phyloP scores from a whole-genome alignment of 768 basidiomycete species.

The Boletus eberwhitei region DNA sequence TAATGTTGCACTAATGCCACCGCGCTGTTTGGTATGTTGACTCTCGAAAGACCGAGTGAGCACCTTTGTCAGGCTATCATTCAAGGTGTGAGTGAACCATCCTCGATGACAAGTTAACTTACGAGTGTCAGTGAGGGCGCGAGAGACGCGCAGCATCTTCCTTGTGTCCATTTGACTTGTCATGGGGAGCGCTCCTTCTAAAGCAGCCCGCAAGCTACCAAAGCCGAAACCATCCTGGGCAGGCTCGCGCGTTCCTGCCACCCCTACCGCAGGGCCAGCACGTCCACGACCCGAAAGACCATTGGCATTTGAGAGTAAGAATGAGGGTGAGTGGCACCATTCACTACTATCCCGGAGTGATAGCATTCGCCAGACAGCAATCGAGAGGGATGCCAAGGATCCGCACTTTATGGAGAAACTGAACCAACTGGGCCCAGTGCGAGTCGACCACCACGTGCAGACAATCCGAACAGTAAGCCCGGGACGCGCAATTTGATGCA shows the following conservation, averaged over 20 bases:
- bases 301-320: slow-evolving; percentile 50
- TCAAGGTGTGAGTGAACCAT: too few relatives aligned
- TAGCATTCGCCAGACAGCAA: slow-evolving; percentile 39
- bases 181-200: slow-evolving; percentile 67
- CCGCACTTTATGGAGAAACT: slow-evolving; percentile 70
- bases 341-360: neutral
- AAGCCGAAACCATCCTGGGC: slow-evolving; percentile 49
- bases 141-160: too few relatives aligned
- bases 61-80: too few relatives aligned
- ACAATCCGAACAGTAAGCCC: slow-evolving; percentile 45
- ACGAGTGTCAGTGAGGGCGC: too few relatives aligned
- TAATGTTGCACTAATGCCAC: too few relatives aligned
- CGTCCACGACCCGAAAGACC: slow-evolving; percentile 22
- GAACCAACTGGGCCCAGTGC: slow-evolving; percentile 60
- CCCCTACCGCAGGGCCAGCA: slow-evolving; percentile 1
- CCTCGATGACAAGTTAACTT: too few relatives aligned
- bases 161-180: neutral
- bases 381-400: slow-evolving; percentile 64
- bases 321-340: slow-evolving; percentile 38
- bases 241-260: slow-evolving; percentile 38
- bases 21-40: too few relatives aligned
- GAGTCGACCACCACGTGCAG: slow-evolving; percentile 63
- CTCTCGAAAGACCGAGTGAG: too few relatives aligned
- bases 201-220: slow-evolving; percentile 54
- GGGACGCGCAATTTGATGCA: neutral